A percentile compares a stretch with the other conserved stretches of the same genome.
Conservation (phyloP, 306 rosid genomes). For the Datisca glomerata region DNA sequence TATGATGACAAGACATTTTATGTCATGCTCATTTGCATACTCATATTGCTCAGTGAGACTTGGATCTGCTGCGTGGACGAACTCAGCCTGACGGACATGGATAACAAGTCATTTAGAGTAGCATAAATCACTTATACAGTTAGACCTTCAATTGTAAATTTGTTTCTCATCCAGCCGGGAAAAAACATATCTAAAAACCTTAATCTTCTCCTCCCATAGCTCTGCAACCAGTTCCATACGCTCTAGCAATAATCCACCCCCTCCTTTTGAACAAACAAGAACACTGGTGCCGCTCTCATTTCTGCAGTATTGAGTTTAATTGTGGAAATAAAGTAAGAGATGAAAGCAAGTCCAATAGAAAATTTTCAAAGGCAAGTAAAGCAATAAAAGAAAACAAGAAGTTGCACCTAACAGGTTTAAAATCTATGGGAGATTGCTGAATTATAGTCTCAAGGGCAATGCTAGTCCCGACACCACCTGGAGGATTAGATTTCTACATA, state of each 20-base stretch:
- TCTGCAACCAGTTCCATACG: conserved; percentile 88
- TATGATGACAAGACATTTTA: conserved; percentile 80
- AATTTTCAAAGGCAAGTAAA: background rate
- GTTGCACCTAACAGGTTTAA: conserved; percentile 52
- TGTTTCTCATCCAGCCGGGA: background rate
- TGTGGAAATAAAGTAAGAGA: conserved; percentile 1
- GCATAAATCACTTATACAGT: no score
- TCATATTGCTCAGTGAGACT: conserved; percentile 95
- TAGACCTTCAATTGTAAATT: no score
- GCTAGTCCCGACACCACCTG: conserved; percentile 83
- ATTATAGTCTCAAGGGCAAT: conserved; percentile 86
- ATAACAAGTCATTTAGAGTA: conserved; percentile 21
- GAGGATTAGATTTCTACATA: conserved; percentile 65
- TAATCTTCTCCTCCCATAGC: conserved; percentile 78
- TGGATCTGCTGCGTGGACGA: conserved; percentile 76
- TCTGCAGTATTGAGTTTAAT: conserved; percentile 30
- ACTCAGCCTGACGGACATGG: conserved; percentile 59
- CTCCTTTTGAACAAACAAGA: conserved; percentile 94
- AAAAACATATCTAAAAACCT: conserved; percentile 28
- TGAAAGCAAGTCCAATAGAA: background rate
- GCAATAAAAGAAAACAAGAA: background rate
- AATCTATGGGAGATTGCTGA: conserved; percentile 55
- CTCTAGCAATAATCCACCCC: conserved; percentile 77
- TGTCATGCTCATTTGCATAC: conserved; percentile 84
- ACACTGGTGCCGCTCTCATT: conserved; percentile 45